phyloP scores from a whole-genome alignment of 2,329 filamentous ascomycete species.

The Amylocarpus encephaloides region DNA sequence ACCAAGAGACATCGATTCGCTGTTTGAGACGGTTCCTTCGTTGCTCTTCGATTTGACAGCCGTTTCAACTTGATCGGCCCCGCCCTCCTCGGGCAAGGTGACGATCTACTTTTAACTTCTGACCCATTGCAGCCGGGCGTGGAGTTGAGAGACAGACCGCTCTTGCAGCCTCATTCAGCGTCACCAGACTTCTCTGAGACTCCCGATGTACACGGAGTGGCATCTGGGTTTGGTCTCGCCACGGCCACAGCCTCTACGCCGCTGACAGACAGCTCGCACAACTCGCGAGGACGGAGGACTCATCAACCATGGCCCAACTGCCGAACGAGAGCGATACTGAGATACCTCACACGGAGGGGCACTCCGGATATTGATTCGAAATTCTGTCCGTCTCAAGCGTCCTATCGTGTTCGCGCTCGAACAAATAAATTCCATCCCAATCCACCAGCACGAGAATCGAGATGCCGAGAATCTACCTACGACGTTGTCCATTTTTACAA shows the following conservation, averaged over 20 bases:
- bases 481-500: no score
- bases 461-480: no score
- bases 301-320: neutral
- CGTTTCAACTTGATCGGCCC: slow-evolving; percentile 2
- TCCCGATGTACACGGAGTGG: neutral
- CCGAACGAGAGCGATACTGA: neutral
- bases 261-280: neutral
- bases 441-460: no score
- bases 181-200: neutral
- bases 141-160: neutral
- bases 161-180: neutral
- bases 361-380: no score
- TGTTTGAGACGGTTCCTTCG: neutral
- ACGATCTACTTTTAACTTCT: neutral
- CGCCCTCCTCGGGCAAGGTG: neutral
- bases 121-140: neutral
- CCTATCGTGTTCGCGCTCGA: no score
- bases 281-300: neutral
- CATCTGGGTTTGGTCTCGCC: neutral
- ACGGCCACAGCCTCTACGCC: neutral
- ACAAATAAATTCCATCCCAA: no score
- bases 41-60: neutral
- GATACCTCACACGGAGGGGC: neutral
- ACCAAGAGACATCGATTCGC: neutral
- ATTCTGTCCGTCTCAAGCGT: no score